These are phyloP conservation scores for Scleroderma bovista DNA, from an alignment of 768 basidiomycete species.

Conservation along the genomic window DNA sequence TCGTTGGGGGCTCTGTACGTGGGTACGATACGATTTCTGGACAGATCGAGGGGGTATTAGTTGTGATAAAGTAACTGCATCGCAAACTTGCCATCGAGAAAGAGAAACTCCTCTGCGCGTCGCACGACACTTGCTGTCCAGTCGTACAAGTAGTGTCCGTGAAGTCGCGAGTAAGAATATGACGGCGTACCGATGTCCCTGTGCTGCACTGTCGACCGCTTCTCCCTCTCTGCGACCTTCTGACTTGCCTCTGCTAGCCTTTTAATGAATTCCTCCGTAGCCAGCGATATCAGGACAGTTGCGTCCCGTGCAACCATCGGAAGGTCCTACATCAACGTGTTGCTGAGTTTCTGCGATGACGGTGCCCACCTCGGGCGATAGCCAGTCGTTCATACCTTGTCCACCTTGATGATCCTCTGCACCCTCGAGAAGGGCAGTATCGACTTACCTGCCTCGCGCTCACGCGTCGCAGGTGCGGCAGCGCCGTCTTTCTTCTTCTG, in stretches of 20 bases:
- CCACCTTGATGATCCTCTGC: conserved; percentile 81
- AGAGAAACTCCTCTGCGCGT: conserved; percentile 69
- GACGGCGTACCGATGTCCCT: conserved; percentile 65
- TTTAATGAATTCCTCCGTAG: conserved; percentile 86
- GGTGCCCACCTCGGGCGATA: not conserved
- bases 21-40: conserved; percentile 58
- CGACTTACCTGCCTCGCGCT: conserved; percentile 59
- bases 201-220: conserved; percentile 68
- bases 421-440: conserved; percentile 72
- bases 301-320: conserved; percentile 75
- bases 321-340: conserved; percentile 48
- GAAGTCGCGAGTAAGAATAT: not conserved
- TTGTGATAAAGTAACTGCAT: not conserved
- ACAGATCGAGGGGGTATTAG: not conserved
- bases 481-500: not conserved
- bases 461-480: conserved; percentile 4
- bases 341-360: conserved; percentile 2
- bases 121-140: conserved; percentile 53
- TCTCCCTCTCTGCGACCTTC: conserved; percentile 63
- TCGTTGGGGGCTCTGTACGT: conserved; percentile 37
- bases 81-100: conserved; percentile 57
- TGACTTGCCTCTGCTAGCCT: conserved; percentile 69
- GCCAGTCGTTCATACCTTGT: conserved; percentile 47
- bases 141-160: not conserved
- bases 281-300: conserved; percentile 70